These are phyloP conservation scores for Gymnopus androsaceus DNA, from an alignment of 1,284 basidiomycete species.

Conservation along the genomic window DNA sequence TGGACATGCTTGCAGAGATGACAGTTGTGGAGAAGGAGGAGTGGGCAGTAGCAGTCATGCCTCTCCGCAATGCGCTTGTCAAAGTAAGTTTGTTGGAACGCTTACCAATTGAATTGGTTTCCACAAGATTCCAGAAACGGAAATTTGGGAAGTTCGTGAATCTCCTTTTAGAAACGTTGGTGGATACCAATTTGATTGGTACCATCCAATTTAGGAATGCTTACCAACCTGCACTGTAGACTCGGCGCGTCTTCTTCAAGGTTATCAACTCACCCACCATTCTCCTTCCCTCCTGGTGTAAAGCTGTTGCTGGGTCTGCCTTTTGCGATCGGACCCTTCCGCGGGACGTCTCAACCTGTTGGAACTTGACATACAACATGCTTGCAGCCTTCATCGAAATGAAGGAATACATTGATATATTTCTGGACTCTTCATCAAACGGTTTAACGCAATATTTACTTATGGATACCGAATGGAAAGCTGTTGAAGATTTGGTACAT, in stretches of 20 bases:
- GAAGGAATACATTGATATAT: slow-evolving; percentile 9
- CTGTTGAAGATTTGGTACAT: slow-evolving; percentile 13
- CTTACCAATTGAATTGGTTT: too few relatives aligned
- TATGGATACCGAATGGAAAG: slow-evolving; percentile 19
- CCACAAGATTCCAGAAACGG: too few relatives aligned
- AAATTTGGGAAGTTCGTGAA: too few relatives aligned
- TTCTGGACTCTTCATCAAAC: slow-evolving; percentile 14
- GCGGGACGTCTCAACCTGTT: slow-evolving; percentile 20
- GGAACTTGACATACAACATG: slow-evolving; percentile 25
- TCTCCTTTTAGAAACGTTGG: too few relatives aligned
- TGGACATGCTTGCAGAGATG: slow-evolving; percentile 18
- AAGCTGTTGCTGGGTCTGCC: slow-evolving; percentile 18
- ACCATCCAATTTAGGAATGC: too few relatives aligned
- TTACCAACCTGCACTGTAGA: too few relatives aligned
- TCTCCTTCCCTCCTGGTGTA: slow-evolving; percentile 33
- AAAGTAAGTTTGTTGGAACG: too few relatives aligned
- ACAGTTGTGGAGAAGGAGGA: slow-evolving; percentile 12
- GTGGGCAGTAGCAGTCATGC: not conserved
- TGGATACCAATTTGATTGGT: too few relatives aligned
- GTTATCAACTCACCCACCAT: slow-evolving; percentile 34
- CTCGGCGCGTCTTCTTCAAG: slow-evolving; percentile 24
- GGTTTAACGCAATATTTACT: slow-evolving; percentile 17
- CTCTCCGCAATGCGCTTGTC: not conserved
- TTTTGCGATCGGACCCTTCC: slow-evolving; percentile 19
- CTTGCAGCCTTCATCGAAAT: slow-evolving; percentile 20